Base-by-base conservation (phyloP, 257 asterid species). In the Cynanchum wilfordii region DNA sequence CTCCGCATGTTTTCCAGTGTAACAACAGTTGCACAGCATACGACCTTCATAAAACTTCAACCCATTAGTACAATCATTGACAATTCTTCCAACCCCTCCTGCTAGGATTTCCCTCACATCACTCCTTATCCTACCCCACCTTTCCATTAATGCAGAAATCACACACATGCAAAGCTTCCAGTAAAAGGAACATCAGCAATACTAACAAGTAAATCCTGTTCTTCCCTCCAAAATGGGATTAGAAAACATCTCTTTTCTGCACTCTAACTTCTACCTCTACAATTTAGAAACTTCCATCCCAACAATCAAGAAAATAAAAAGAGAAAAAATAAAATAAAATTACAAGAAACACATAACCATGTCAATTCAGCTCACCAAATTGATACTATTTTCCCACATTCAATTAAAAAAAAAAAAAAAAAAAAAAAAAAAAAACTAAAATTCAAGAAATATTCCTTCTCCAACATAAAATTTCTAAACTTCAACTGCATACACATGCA, bases 11-110 rank as follows among this genome's bases (percentile, higher is more conserved):
- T 47, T 19, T 16, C 63, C 27, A 29, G 29, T 27, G 25, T 12
- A 68, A 68, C 24, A 1, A 47, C 59, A 68, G 30, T 12, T 69
- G 27, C 44, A 24, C 17, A 17, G n/a, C 27, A 10, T 24, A 50
- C 49, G 33, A 69, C 52, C 73, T 69, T 60, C 62, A 69, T 33
- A 50, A 69, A 50, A 47, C 13, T 68, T 49, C 58, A 44, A 68
- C 6, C 13, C 38, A 3, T 68, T 25, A 68, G 36, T 49, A 44
- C 12, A 49, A 38, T n/a, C 6, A 22, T 13, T n/a, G 38, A 44
- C 16, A 67, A 45, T 45, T 44, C 38, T 22, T 45, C 40, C 12
- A 2, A 8, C 15, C 15, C 57, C 22, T 68, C 25, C 4, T 47
- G 9, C 16, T 42, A 67, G 9, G 25, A 5, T 67, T 67, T 67